A percentile compares a stretch with the other conserved stretches of the same genome.
Conservation (phyloP, 768 basidiomycete species). For the Leccinum boreale region DNA sequence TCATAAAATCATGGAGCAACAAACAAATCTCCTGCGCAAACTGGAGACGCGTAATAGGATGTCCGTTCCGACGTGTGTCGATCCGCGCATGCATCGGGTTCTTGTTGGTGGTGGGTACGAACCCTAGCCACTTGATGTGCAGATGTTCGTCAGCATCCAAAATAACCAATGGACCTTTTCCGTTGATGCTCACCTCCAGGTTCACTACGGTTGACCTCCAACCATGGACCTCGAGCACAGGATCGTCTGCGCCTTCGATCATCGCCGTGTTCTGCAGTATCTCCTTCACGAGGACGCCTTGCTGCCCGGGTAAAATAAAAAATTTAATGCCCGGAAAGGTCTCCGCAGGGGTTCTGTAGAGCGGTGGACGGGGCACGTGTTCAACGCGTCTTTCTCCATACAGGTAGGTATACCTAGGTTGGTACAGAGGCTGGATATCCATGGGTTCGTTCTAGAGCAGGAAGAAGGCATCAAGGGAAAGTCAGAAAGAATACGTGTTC, state of each 20-base stretch:
- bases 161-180: background rate
- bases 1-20: background rate
- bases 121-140: conserved; percentile 2
- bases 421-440: background rate
- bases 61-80: background rate
- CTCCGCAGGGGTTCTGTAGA: background rate
- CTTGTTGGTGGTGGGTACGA: background rate
- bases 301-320: background rate
- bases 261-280: background rate
- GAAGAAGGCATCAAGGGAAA: background rate
- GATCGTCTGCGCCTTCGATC: background rate
- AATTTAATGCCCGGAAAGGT: background rate
- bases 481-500: background rate
- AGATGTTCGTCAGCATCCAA: background rate
- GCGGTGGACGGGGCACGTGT: background rate
- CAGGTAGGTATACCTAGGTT: background rate
- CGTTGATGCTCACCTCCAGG: background rate
- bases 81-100: background rate
- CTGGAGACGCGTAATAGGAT: background rate
- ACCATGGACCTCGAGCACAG: background rate
- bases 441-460: background rate
- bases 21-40: background rate
- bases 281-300: background rate
- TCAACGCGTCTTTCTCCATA: background rate
- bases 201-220: conserved; percentile 1